Conservation (phyloP, 2,329 filamentous ascomycete species). For the Beauveria medogensis region DNA sequence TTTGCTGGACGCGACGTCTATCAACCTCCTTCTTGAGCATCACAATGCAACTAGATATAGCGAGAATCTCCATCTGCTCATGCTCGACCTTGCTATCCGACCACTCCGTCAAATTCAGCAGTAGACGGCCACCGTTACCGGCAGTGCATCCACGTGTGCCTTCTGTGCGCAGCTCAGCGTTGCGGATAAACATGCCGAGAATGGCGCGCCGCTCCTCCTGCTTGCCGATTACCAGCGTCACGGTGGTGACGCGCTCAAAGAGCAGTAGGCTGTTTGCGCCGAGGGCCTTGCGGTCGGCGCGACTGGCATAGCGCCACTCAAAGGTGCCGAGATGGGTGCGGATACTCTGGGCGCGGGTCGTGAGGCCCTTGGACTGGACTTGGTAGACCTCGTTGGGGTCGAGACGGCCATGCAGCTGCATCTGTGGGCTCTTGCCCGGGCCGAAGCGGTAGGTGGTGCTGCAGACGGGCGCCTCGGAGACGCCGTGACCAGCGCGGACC, state of each 20-base stretch:
- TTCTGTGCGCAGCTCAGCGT: conserved; percentile 28
- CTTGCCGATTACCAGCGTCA: conserved; percentile 20
- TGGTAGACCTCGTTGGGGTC: conserved; percentile 19
- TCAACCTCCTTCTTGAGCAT: conserved; percentile 63
- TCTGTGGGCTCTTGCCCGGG: conserved; percentile 40
- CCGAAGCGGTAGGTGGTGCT: conserved; percentile 51
- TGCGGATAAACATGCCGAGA: conserved; percentile 38
- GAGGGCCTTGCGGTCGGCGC: conserved; percentile 35
- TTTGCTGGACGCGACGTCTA: conserved; percentile 43
- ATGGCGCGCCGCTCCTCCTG: conserved; percentile 22
- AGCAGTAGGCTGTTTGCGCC: conserved; percentile 38
- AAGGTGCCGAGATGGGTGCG: conserved; percentile 41
- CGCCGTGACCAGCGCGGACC: conserved; percentile 30
- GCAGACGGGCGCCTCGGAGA: conserved; percentile 29
- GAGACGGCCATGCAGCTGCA: conserved; percentile 23
- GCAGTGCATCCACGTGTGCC: conserved; percentile 31
- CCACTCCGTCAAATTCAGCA: conserved; percentile 33
- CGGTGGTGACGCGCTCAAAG: conserved; percentile 37
- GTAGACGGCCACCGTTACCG: conserved; percentile 43
- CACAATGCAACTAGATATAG: conserved; percentile 47
- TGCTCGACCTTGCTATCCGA: conserved; percentile 24
- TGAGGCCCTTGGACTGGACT: conserved; percentile 28
- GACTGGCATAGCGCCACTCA: conserved; percentile 47
- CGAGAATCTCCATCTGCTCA: conserved; percentile 38
- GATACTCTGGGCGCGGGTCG: conserved; percentile 40